phyloP scores from a whole-genome alignment of 495 filamentous ascomycete species.

The Podospora didyma region DNA sequence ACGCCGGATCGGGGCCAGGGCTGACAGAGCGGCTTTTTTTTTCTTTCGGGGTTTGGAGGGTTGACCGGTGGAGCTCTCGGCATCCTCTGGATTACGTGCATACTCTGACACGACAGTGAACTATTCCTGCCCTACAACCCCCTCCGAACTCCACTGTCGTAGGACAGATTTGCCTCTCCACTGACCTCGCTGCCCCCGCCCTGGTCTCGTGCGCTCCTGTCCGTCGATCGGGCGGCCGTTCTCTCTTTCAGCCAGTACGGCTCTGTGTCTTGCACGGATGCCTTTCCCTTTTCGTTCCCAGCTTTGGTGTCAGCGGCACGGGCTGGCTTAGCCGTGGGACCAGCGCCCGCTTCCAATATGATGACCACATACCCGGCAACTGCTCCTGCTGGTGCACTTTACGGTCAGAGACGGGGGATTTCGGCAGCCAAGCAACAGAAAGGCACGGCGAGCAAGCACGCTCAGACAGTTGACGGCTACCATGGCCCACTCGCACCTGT shows the following conservation, averaged over 20 bases:
- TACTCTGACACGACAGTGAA: too few relatives aligned
- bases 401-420: neutral
- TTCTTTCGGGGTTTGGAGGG: neutral
- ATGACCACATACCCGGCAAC: neutral
- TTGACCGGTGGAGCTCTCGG: neutral
- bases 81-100: neutral
- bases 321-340: constrained; percentile 4
- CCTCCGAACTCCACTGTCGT: too few relatives aligned
- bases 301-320: constrained; percentile 1
- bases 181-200: neutral
- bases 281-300: neutral
- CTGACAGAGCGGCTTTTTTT: neutral
- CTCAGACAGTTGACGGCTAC: constrained; percentile 3
- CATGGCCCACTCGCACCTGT: neutral
- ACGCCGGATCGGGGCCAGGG: constrained; percentile 1
- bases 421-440: neutral
- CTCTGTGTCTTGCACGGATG: neutral
- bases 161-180: too few relatives aligned
- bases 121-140: too few relatives aligned
- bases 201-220: neutral
- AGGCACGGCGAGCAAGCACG: neutral
- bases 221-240: neutral
- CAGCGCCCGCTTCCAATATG: neutral
- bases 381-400: neutral
- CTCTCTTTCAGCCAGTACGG: neutral